Conservation (phyloP, 1,284 basidiomycete genomes). For the Butyriboletus regius region DNA sequence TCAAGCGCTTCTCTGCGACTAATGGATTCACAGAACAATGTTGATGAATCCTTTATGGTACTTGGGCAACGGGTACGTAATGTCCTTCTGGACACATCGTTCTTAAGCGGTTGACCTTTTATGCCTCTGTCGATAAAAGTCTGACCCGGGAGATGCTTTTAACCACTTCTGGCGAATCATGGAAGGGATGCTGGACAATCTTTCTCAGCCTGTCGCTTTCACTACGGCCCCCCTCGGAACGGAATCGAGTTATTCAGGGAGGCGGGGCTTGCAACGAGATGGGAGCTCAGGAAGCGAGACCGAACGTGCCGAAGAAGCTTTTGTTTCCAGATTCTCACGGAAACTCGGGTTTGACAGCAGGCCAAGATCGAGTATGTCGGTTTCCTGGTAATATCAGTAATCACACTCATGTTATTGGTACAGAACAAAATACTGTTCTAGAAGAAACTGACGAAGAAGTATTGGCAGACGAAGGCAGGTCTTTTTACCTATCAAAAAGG, state of each 20-base stretch:
- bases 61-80: slow-evolving; percentile 56
- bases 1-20: slow-evolving; percentile 38
- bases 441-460: slow-evolving; percentile 35
- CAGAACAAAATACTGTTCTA: slow-evolving; percentile 17
- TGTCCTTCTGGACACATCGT: slow-evolving; percentile 6
- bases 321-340: slow-evolving; percentile 45
- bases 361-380: slow-evolving; percentile 19
- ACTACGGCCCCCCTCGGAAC: slow-evolving; percentile 65
- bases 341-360: slow-evolving; percentile 25
- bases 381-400: not conserved
- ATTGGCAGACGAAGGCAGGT: slow-evolving; percentile 38
- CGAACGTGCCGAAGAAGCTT: slow-evolving; percentile 51
- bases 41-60: slow-evolving; percentile 79
- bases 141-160: slow-evolving; percentile 71
- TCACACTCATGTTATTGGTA: slow-evolving; percentile 10
- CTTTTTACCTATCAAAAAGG: not conserved
- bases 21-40: slow-evolving; percentile 64
- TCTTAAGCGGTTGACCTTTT: slow-evolving; percentile 4
- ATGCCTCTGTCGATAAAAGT: slow-evolving; percentile 35
- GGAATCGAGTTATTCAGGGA: slow-evolving; percentile 26
- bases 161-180: slow-evolving; percentile 80
- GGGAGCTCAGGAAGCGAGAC: slow-evolving; percentile 55
- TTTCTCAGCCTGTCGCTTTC: slow-evolving; percentile 79
- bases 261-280: slow-evolving; percentile 36
- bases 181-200: slow-evolving; percentile 72